phyloP scores from a whole-genome alignment of 768 basidiomycete genomes.

The Suillus spraguei region DNA sequence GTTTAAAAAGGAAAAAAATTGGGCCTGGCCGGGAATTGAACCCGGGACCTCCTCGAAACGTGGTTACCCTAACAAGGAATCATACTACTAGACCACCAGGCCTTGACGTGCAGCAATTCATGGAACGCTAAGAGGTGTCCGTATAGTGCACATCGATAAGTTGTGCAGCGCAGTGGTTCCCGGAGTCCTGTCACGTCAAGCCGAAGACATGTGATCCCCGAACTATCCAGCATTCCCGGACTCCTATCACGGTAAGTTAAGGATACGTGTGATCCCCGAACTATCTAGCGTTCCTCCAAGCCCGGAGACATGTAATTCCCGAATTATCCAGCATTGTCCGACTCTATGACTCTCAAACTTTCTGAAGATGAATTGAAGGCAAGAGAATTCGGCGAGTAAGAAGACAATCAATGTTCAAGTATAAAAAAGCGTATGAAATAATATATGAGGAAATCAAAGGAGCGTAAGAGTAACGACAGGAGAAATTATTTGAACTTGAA shows the following conservation, averaged over 20 bases:
- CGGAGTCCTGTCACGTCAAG: no score
- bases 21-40: conserved; percentile 81
- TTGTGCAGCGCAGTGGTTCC: no score
- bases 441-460: not conserved
- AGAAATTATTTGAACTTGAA: conserved; percentile 31
- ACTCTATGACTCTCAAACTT: no score
- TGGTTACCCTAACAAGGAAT: conserved; percentile 40
- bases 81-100: conserved; percentile 46
- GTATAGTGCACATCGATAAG: no score
- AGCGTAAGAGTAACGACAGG: conserved; percentile 1
- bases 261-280: no score
- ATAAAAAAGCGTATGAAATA: not conserved
- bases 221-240: no score
- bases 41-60: conserved; percentile 73
- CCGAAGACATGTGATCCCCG: no score
- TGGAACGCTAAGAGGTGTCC: not conserved
- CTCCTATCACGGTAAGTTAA: no score
- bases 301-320: no score
- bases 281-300: no score
- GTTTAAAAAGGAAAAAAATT: conserved; percentile 6
- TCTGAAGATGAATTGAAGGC: not conserved
- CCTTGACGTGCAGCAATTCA: conserved; percentile 14
- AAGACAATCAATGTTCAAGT: not conserved
- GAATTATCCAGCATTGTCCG: no score
- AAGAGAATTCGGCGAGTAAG: not conserved